These are phyloP conservation scores for Teratosphaeria pseudoeucalypti DNA, from an alignment of 2,329 filamentous ascomycete genomes.

Conservation along the genomic window DNA sequence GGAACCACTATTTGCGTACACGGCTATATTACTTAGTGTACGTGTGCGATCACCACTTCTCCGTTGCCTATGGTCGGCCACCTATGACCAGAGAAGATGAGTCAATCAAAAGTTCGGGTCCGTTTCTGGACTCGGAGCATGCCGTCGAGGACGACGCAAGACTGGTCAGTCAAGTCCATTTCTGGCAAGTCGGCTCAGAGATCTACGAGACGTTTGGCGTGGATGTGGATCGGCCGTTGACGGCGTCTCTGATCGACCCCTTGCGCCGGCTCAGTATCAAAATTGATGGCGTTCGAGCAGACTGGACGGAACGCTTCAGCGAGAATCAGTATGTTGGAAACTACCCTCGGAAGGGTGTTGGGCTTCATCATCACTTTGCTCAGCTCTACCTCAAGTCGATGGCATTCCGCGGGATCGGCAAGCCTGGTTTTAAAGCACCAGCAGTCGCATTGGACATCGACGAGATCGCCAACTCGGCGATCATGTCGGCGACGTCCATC, in stretches of 20 bases:
- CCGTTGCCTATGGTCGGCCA: slow-evolving; percentile 27
- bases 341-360: slow-evolving; percentile 19
- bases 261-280: slow-evolving; percentile 18
- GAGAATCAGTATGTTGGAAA: slow-evolving; percentile 18
- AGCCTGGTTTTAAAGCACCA: slow-evolving; percentile 14
- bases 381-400: slow-evolving; percentile 21
- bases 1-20: slow-evolving; percentile 25
- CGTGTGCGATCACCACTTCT: slow-evolving; percentile 32
- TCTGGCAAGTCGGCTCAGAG: slow-evolving; percentile 17
- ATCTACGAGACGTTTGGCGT: slow-evolving; percentile 22
- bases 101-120: slow-evolving; percentile 19
- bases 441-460: slow-evolving; percentile 20
- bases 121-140: slow-evolving; percentile 24
- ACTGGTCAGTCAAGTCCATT: slow-evolving; percentile 19
- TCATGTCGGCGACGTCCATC: slow-evolving; percentile 18
- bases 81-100: slow-evolving; percentile 28
- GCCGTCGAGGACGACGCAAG: slow-evolving; percentile 21
- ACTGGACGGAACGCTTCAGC: slow-evolving; percentile 19
- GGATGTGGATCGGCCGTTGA: slow-evolving; percentile 18
- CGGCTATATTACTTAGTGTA: slow-evolving; percentile 32
- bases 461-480: slow-evolving; percentile 18
- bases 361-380: slow-evolving; percentile 20
- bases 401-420: slow-evolving; percentile 16
- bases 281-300: slow-evolving; percentile 16
- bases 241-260: slow-evolving; percentile 23